phyloP scores from a whole-genome alignment of 768 basidiomycete genomes.

The Leccinellum rugosiceps region DNA sequence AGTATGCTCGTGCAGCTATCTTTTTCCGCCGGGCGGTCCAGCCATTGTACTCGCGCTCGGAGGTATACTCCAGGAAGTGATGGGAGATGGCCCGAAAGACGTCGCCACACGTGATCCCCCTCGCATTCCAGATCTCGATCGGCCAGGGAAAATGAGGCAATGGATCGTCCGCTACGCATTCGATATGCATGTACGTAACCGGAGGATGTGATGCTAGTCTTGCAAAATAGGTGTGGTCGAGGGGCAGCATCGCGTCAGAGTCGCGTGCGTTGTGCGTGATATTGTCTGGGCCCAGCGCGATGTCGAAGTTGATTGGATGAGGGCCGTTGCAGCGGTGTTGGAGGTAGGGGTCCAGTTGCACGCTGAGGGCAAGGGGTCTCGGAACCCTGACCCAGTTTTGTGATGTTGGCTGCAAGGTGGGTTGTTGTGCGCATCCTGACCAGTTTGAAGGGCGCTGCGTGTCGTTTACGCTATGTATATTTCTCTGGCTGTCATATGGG shows the following conservation, averaged over 20 bases:
- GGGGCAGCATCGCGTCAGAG: background rate
- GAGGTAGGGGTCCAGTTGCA: background rate
- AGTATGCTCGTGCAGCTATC: background rate
- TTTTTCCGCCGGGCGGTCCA: background rate
- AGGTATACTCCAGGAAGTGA: background rate
- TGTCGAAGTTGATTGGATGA: background rate
- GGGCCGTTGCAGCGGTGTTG: background rate
- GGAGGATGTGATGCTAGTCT: background rate
- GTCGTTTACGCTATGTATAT: background rate
- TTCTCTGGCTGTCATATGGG: background rate
- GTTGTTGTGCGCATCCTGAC: background rate
- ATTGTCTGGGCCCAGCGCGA: background rate
- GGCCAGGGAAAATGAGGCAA: background rate
- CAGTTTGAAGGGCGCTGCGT: background rate
- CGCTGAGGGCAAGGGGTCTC: background rate
- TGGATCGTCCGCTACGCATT: background rate
- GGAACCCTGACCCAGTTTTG: background rate
- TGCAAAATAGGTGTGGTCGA: background rate
- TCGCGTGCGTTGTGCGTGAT: background rate
- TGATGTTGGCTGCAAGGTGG: background rate
- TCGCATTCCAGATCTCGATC: background rate
- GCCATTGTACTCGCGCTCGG: background rate
- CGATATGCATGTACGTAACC: background rate
- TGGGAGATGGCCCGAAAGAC: background rate
- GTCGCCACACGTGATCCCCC: background rate